Base-by-base conservation (phyloP, 495 filamentous ascomycete genomes). In the Penicillium robsamsonii region DNA sequence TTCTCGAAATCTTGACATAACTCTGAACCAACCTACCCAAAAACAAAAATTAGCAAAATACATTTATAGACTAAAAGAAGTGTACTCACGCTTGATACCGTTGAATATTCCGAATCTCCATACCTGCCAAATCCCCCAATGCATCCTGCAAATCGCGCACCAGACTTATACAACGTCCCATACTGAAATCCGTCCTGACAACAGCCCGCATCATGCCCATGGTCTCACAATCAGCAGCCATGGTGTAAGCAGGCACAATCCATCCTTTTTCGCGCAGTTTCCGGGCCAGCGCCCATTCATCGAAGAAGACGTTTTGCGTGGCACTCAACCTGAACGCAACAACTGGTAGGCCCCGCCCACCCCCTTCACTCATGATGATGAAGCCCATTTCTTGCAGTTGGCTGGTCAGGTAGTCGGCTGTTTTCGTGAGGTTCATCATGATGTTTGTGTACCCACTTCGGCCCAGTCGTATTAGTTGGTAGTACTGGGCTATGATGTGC, bases 401-500 rank as follows among this genome's bases (percentile, higher is more conserved):
- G 5, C 75, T 72, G 22, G 86, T 79, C 4, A 96, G 83, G 69
- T 94, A 91, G 70, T 94, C 85, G 10, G 91, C 84, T 4, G 84
- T 91, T 46, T 83, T 82, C 47, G 88, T 93, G 27, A 94, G 76
- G 72, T 95, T 95, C 49, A 73, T 69, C 91, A 96, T 95, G 72
- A 94, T 91, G 55, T 84, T 70, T 11, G 84, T 78, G 75, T 94
- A 96, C n/a, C 91, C 91, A 59, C 84, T 82, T 75, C 91, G 90
- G 44, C 91, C 91, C 2, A 96, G 83, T 10, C 91, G 88, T 72
- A 95, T 92, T 64, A 96, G 79, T 67, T 95, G 90, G 75, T 96
- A 96, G 76, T 96, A 96, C 70, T 96, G 91, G 35, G 90, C 91
- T 61, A 95, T 94, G 61, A 96, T 85, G 66, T 94, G 91, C 33